Percentiles rank a stretch among this genome's conserved stretches.
Evolutionary conservation across 2,329 filamentous ascomycete genomes (phyloP).

Genomic region (Sporothrix luriei): DNA sequence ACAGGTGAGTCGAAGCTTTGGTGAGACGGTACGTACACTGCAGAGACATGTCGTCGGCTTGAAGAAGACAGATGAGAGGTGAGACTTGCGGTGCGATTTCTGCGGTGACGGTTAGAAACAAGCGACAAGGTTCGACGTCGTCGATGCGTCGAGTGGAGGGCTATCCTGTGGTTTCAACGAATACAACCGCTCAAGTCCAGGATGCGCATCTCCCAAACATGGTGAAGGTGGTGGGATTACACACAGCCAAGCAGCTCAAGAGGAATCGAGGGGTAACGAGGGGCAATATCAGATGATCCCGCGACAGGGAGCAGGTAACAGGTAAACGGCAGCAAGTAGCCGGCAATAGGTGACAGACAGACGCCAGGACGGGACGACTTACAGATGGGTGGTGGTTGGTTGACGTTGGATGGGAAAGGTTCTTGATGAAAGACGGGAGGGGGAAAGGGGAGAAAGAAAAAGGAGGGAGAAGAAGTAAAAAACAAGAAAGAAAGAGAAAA

Average conservation of each 20-base stretch:
- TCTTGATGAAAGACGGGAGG: constrained; percentile 14
- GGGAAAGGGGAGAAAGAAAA: not conserved
- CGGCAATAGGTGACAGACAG: not conserved
- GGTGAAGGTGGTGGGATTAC: not conserved
- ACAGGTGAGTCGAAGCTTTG: not conserved
- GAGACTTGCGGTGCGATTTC: not conserved
- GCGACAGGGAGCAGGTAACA: not conserved
- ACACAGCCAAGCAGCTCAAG: not conserved
- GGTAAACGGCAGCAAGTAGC: not conserved
- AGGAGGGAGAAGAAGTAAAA: not conserved
- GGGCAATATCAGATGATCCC: not conserved
- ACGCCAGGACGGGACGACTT: not conserved
- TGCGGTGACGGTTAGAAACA: constrained; percentile 16
- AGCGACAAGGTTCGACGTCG: not conserved
- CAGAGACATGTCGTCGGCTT: constrained; percentile 58
- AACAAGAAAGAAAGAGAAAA: not conserved
- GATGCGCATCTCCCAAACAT: not conserved
- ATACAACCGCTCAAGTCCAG: not conserved
- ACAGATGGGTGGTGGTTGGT: constrained; percentile 20
- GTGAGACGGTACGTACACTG: constrained; percentile 54
- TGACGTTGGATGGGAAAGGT: constrained; percentile 7
- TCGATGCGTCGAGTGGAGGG: not conserved
- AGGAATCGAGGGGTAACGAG: constrained; percentile 14
- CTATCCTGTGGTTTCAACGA: not conserved
- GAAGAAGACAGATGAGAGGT: not conserved